Base-by-base conservation (phyloP, 176 grass and related monocot species). In the Aegilops umbellulata region DNA sequence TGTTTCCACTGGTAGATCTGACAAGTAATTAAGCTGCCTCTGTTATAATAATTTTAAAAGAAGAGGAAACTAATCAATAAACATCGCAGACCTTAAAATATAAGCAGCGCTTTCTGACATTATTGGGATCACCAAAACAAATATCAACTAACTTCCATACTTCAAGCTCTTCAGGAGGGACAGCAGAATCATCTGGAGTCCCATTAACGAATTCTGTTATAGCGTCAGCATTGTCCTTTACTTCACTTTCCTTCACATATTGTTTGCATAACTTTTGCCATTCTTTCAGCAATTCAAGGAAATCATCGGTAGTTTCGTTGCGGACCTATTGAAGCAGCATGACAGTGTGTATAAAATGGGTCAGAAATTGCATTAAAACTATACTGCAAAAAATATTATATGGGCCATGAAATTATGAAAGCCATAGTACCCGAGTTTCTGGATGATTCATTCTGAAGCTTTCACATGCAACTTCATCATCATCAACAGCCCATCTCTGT, bases 401-500 rank as follows among this genome's bases (percentile, higher is more conserved):
- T 81, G 62, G 29, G 44, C 41, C 41, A 79, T 17, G 13, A 79
- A 65, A 78, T 25, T 16, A 74, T 22, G 16, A 79, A 58, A 75
- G 24, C 61, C 16, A 84, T 49, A 66, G 46, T 95, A 98, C 96
- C 88, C 64, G 73, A 86, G 91, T 89, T 88, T 95, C 81, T 74
- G 88, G 88, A 95, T 98, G 93, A 92, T 98, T 98, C 26, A 89
- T 64, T 84, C 86, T 88, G 67, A 98, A 86, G 86, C 84, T 91
- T 80, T 89, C 65, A 12, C 93, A 98, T 81, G 96, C 88, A 88
- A 77, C 76, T 85, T 89, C 88, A 82, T 90, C 86, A 80, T 63
- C 84, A 88, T 98, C 96, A 84, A 98, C 64, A 80, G 96, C 93
- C 93, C 96, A 98, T 82, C 90, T 92, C 96, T 98, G 73, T 82